Percentiles rank a stretch among this genome's conserved stretches.
These are phyloP conservation scores for Crithidia mellificae DNA, from an alignment of 208 protist genomes.

Conservation along the genomic window DNA sequence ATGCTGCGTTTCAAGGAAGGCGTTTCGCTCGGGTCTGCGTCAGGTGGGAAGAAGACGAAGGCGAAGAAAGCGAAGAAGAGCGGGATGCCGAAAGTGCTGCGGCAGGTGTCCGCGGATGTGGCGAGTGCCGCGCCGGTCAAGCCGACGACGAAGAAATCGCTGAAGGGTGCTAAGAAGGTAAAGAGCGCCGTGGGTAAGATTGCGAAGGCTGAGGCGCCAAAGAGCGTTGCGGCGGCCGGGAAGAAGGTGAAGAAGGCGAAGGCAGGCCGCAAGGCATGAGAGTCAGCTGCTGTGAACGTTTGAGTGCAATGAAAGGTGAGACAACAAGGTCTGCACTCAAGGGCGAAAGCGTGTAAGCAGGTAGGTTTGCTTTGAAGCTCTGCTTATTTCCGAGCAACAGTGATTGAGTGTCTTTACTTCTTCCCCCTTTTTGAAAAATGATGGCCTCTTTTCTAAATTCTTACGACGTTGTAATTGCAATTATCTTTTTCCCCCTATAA, in stretches of 20 bases:
- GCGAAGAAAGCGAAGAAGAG: slow-evolving; percentile 11
- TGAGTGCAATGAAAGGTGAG: neutral
- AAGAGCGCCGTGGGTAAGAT: slow-evolving; percentile 18
- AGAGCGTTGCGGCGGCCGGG: neutral
- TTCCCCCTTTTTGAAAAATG: too few species aligned
- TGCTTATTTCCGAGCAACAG: too few species aligned
- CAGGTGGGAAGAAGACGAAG: neutral
- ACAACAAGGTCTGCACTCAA: too few species aligned
- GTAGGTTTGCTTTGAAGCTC: too few species aligned
- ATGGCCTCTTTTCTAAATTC: too few species aligned
- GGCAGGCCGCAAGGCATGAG: neutral
- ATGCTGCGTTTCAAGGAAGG: slow-evolving; percentile 28
- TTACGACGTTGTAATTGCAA: too few species aligned
- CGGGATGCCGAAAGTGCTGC: slow-evolving; percentile 29
- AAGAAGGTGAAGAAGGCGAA: slow-evolving; percentile 12
- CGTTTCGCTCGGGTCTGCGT: neutral
- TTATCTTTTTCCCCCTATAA: too few species aligned
- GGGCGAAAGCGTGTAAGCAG: too few species aligned
- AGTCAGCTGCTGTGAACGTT: neutral
- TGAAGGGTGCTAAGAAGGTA: slow-evolving; percentile 21
- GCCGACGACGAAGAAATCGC: slow-evolving; percentile 29
- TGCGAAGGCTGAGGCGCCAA: slow-evolving; percentile 3
- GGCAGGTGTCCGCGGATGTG: slow-evolving; percentile 25
- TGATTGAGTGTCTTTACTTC: too few species aligned
- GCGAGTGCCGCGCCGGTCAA: slow-evolving; percentile 12